These are phyloP conservation scores for Exophiala calicioides DNA, from an alignment of 2,329 filamentous ascomycete species.

Conservation along the genomic window DNA sequence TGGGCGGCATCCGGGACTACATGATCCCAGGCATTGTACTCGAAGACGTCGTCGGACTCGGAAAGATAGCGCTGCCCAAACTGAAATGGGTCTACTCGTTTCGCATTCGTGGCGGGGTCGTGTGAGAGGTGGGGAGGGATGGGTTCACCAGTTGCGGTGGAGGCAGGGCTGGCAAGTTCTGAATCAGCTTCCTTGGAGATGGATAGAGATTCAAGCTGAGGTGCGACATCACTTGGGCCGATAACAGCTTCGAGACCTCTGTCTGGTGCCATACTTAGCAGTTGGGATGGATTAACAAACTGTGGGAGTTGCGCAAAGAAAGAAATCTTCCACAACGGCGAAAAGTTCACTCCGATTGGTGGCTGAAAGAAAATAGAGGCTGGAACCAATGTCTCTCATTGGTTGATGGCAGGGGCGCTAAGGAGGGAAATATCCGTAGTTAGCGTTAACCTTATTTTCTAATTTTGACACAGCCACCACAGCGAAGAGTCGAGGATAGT, in stretches of 20 bases:
- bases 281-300: not conserved
- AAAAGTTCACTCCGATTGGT: conserved; percentile 17
- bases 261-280: conserved; percentile 26
- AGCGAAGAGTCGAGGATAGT: too few species aligned
- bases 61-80: conserved; percentile 88
- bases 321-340: conserved; percentile 11
- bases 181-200: not conserved
- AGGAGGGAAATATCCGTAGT: too few species aligned
- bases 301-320: conserved; percentile 4
- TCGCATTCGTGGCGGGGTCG: conserved; percentile 72
- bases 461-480: too few species aligned
- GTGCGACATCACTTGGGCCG: not conserved
- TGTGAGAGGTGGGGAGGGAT: conserved; percentile 68
- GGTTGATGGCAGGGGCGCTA: too few species aligned
- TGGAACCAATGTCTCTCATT: too few species aligned
- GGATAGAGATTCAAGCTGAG: conserved; percentile 1
- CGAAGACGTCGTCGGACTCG: conserved; percentile 76
- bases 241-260: conserved; percentile 18
- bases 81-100: conserved; percentile 88
- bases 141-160: not conserved
- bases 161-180: not conserved
- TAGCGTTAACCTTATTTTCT: too few species aligned
- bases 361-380: not conserved
- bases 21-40: conserved; percentile 99
- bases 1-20: conserved; percentile 90